Evolutionary conservation across 108 stramenopile species (phyloP).

Genomic region (Hondaea fermentalgiana): DNA sequence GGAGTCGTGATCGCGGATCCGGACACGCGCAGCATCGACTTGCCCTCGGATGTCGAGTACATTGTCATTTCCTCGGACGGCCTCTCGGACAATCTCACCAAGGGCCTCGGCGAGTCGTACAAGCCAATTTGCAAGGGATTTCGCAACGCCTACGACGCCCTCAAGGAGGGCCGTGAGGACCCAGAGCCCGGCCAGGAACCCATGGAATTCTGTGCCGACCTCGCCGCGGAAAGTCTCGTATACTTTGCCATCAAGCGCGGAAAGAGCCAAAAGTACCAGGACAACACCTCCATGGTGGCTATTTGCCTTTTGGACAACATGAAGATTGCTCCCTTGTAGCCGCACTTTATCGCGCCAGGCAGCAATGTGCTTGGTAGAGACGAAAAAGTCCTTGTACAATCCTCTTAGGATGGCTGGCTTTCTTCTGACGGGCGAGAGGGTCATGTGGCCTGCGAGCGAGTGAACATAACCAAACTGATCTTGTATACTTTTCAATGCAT

Average conservation of each 20-base stretch:
- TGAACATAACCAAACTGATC: no score
- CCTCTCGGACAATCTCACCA: not conserved
- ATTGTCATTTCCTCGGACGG: conserved; percentile 5
- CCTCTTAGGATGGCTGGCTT: no score
- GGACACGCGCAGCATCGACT: not conserved
- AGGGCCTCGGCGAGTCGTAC: not conserved
- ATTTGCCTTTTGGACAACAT: not conserved
- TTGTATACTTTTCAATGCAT: no score
- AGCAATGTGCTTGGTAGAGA: not conserved
- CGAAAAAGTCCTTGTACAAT: no score
- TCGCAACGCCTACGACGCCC: not conserved
- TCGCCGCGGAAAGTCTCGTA: not conserved
- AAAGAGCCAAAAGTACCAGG: not conserved
- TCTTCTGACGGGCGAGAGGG: no score
- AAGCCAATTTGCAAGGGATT: not conserved
- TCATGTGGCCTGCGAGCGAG: no score
- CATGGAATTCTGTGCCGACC: not conserved
- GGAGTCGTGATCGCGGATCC: not conserved
- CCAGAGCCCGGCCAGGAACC: not conserved
- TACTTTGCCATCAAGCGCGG: not conserved
- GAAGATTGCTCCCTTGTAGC: not conserved
- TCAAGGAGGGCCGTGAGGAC: not conserved
- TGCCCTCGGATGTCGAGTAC: not conserved
- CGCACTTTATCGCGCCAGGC: not conserved
- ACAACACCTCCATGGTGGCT: not conserved